Base-by-base conservation (phyloP, 805 yeast species). In the Candida ponderosae region DNA sequence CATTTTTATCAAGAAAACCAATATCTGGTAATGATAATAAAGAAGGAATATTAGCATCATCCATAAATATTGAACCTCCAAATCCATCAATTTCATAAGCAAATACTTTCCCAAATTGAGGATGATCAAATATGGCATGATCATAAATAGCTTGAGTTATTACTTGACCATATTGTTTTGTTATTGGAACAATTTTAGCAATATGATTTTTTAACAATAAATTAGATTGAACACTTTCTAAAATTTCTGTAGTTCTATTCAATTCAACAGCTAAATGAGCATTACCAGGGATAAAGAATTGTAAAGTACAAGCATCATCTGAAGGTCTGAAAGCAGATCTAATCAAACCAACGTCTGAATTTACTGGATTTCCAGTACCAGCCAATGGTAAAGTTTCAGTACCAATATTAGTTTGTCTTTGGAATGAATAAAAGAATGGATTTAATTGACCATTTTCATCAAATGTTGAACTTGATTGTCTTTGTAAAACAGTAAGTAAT, bases 1-100 rank as follows among this genome's bases (percentile, higher is more conserved):
- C 81, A 26, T 65, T 54, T 5, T 43, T 50, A 6, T 62, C 57
- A 7, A 76, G 47, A 53, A 73, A 82, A 0, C 95, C 94, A 51
- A 84, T 58, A 45, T 84, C 89, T 0, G 96, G 95, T 24, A 88
- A 64, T 2, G 95, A 74, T 30, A 87, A 62, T 26, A 85, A 57
- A 1, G 95, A 84, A 1, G 96, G 96, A 15, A 87, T 66, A 51
- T 88, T 88, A 18, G 96, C 96, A 58, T 87, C 96, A 57, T 87
- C 95, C 95, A 87, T 87, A 44, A 79, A 66, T 18, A 74, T 62
- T 0, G 69, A 44, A 20, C 93, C 68, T 2, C 95, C 95, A 53
- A 71, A 87, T 0, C 96, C 96, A 56, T 88, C 96, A 16, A 87
- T 79, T 56, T 87, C 96, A 50, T 79, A 87, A 0, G 96, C 96